Evolutionary conservation across 306 rosid species (phyloP).

Genomic region (Vachellia collinsii): DNA sequence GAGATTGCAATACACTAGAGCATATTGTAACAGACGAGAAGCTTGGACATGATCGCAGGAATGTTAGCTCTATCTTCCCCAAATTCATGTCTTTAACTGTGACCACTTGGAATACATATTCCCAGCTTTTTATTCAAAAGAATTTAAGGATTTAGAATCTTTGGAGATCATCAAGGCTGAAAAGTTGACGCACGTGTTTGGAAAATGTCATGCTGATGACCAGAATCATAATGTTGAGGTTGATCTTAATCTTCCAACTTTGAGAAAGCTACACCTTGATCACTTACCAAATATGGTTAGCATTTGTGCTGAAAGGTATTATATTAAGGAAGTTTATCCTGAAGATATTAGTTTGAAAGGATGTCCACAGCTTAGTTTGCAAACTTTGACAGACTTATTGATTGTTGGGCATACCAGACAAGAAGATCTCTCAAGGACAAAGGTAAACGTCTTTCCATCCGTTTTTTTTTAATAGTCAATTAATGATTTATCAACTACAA

Average conservation of each 20-base stretch:
- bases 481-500: too few species aligned
- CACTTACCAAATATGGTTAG: slow-evolving; percentile 7
- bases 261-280: background rate
- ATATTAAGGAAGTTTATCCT: background rate
- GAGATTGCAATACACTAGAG: slow-evolving; percentile 7
- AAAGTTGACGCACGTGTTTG: slow-evolving; percentile 31
- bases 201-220: background rate
- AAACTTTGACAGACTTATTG: background rate
- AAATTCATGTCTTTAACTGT: background rate
- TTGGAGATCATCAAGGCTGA: background rate
- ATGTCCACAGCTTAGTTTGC: background rate
- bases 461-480: too few species aligned
- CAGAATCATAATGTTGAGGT: background rate
- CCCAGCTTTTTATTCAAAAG: slow-evolving; percentile 5
- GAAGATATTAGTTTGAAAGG: background rate
- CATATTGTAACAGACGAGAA: slow-evolving; percentile 1
- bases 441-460: background rate
- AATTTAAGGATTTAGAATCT: slow-evolving; percentile 11
- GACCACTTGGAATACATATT: too few species aligned
- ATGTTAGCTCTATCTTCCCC: background rate
- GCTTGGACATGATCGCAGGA: background rate
- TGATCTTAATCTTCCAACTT: slow-evolving; percentile 27
- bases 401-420: too few species aligned
- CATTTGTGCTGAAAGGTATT: background rate
- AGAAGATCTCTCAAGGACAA: background rate